Conservation (phyloP, 805 yeast species). For the Ogataea zsoltii region DNA sequence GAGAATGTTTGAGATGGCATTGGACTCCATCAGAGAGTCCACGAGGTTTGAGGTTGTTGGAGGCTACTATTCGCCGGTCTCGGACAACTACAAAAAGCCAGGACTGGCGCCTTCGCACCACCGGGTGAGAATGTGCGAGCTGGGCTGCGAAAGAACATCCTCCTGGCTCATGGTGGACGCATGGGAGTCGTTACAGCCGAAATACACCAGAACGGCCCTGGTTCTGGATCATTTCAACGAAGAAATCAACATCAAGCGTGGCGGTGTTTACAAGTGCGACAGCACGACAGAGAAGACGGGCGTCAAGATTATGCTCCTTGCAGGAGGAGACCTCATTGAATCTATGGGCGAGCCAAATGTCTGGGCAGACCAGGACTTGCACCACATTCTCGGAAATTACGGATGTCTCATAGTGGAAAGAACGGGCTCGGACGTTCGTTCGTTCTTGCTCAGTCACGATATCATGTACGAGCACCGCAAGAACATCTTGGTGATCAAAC, state of each 20-base stretch:
- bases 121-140: conserved; percentile 96
- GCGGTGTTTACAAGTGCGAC: conserved; percentile 72
- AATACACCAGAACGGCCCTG: conserved; percentile 90
- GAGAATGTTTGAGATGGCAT: conserved; percentile 98
- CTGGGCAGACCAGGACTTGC: conserved; percentile 95
- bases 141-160: conserved; percentile 95
- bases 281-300: conserved; percentile 55
- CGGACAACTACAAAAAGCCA: conserved; percentile 88
- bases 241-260: conserved; percentile 86
- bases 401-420: conserved; percentile 97
- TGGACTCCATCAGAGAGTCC: conserved; percentile 87
- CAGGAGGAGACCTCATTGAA: conserved; percentile 97
- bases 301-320: conserved; percentile 91
- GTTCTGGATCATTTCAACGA: conserved; percentile 96
- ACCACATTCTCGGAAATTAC: conserved; percentile 91
- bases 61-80: conserved; percentile 93
- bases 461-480: conserved; percentile 96
- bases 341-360: conserved; percentile 99
- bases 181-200: conserved; percentile 93
- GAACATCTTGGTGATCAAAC: conserved; percentile 92
- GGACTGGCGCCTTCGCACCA: conserved; percentile 89
- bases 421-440: conserved; percentile 94
- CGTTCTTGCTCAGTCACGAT: conserved; percentile 89
- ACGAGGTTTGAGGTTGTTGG: conserved; percentile 95
- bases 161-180: conserved; percentile 99